Base-by-base conservation (phyloP, 1,139 yeast genomes). In the Pichia sp. region DNA sequence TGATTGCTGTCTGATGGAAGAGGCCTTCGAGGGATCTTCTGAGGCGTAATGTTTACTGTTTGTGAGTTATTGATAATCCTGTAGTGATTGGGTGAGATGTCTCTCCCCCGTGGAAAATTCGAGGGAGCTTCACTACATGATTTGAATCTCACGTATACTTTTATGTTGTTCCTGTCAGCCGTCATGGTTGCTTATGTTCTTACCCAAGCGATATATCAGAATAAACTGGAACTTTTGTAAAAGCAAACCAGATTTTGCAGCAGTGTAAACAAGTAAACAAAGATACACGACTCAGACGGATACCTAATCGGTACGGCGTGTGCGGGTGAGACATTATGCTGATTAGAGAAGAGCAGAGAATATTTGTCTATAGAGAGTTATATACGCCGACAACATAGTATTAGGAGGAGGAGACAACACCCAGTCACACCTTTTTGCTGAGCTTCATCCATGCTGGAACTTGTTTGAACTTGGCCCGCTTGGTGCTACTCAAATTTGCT, bases 31-130 rank as follows among this genome's bases (percentile, higher is more conserved):
- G 28, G 37, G 89, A 48, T 89, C 69, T 60, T 85, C 78, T 53
- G 93, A 71, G 48, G 86, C 85, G 23, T 84, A 72, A 19, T 13
- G 36, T 30, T 44, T 10, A 47, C 23, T 7, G 48, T 37, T 16
- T 37, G 48, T 10, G 43, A 37, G 16, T 45, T 30, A 9, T 45
- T 39, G 4, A 22, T 13, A 12, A 45, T 45, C 8, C 91, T 59
- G 80, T 81, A 62, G 85, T 80, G 58, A 76, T 75, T 46, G 60
- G 51, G 49, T 52, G 54, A 52, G 51, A 66, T 52, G 51, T 9
- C 51, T 46, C 47, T 25, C 7, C 16, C 8, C 34, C 42, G 18
- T 6, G 18, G 43, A 4, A n/a, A 37, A 10, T 26, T 13, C 10
- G 5, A 8, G 3, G n/a, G 6, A 13, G 21, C 34, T 4, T n/a